Evolutionary conservation across 2,329 filamentous ascomycete species (phyloP).

Genomic region (Lachnum nothofagi): DNA sequence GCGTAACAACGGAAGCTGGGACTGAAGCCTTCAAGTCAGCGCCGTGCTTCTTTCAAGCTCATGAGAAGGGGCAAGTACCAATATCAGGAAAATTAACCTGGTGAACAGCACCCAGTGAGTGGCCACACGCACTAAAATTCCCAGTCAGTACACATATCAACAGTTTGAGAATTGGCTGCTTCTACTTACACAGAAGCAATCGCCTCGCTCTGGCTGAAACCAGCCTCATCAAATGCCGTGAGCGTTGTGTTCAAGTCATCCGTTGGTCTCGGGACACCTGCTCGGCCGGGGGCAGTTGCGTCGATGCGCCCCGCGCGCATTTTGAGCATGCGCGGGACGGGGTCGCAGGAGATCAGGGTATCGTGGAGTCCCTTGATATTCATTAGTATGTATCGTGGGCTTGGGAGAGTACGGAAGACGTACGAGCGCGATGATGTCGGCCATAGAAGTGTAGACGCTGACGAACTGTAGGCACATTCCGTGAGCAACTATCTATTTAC

Average conservation of each 20-base stretch:
- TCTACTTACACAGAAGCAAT: constrained; percentile 40
- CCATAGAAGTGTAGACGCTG: constrained; percentile 44
- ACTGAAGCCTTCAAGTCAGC: neutral
- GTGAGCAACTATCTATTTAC: no score
- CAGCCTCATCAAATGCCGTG: constrained; percentile 51
- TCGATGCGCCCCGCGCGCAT: constrained; percentile 48
- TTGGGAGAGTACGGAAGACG: no score
- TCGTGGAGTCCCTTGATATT: constrained; percentile 35
- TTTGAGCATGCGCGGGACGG: neutral
- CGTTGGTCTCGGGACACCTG: constrained; percentile 51
- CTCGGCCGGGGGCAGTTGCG: constrained; percentile 42
- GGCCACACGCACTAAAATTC: constrained; percentile 30
- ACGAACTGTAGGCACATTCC: constrained; percentile 38
- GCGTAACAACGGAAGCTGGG: no score
- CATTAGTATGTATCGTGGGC: neutral
- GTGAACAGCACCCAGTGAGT: constrained; percentile 13
- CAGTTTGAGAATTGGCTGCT: no score
- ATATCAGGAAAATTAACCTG: constrained; percentile 8
- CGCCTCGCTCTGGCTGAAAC: constrained; percentile 51
- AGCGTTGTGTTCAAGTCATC: constrained; percentile 46
- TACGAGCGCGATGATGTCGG: constrained; percentile 49
- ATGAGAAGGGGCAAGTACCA: neutral
- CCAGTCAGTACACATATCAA: no score
- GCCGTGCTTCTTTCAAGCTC: neutral
- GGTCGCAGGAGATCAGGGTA: neutral